Evolutionary conservation across 2,329 filamentous ascomycete species (phyloP), one percentile per base, ranked within the genome.

Genomic region (Curvularia lunata): DNA sequence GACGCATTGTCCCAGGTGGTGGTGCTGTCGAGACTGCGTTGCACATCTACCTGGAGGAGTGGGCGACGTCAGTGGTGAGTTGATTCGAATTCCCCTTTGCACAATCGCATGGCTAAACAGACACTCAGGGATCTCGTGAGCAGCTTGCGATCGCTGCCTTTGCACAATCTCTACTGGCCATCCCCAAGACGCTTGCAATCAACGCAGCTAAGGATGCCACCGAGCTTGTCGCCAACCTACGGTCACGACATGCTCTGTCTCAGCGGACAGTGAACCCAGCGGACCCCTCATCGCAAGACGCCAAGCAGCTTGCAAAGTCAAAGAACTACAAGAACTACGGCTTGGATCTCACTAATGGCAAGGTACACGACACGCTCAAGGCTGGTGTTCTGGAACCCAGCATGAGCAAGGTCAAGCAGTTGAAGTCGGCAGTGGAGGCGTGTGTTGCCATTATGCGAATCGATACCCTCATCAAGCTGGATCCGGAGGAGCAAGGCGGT

Each of bases 261-360:
- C 95, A 99, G 81, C 91, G 93, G 68, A 91, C 92, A 64, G 65
- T 70, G 38, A 69, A 70, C 55, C 91, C 97, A 65, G 91, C 93
- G 68, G 88, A 85, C 51, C 75, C 79, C 16, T 68, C 73, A 6
- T 74, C 76, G 28, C 91, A 94, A 78, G 90, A 96, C 71, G 92
- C 95, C 78, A 97, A 96, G 84, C 88, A 88, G 52, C 84, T 95
- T 57, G 92, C 92, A 48, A 92, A 91, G 79, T 95, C 94, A 82
- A 97, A 97, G 87, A 91, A 91, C 70, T 99, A 98, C 84, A 95
- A 94, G 82, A 99, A 99, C 84, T 99, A 99, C 78, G 95, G 95
- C 49, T 83, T 99, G 57, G 96, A 99, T 78, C 83, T 99, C 71
- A 84, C 84, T 56, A 92, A 91, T 77, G 95, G 95, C 68, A 94